Evolutionary conservation across 495 filamentous ascomycete species (phyloP).

Genomic region (Neurospora sp.): DNA sequence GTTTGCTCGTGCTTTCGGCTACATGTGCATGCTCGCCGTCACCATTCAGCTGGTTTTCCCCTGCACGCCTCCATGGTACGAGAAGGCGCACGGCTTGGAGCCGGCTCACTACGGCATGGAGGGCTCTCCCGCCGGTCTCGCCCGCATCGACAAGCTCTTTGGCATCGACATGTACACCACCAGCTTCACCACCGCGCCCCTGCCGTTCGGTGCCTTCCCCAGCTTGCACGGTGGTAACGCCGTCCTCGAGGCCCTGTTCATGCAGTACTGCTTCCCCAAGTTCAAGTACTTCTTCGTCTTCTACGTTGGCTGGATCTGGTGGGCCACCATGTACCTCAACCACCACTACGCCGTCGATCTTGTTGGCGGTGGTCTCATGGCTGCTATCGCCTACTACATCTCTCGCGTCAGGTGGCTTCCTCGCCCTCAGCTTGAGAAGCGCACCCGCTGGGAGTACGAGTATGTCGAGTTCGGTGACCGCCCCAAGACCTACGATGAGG

Average conservation of each 20-base stretch:
- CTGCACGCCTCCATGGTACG: constrained; percentile 93
- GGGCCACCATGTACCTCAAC: constrained; percentile 96
- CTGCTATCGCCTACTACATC: constrained; percentile 70
- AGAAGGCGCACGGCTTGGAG: constrained; percentile 72
- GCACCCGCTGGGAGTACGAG: constrained; percentile 89
- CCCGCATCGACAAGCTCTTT: constrained; percentile 77
- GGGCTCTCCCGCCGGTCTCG: constrained; percentile 78
- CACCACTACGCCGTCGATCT: constrained; percentile 95
- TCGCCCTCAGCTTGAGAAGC: constrained; percentile 69
- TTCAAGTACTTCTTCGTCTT: constrained; percentile 63
- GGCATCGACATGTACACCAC: constrained; percentile 89
- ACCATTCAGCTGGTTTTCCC: constrained; percentile 79
- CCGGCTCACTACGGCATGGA: constrained; percentile 86
- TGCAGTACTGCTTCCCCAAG: constrained; percentile 78
- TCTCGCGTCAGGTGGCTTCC: constrained; percentile 72
- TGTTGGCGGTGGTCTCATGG: constrained; percentile 72
- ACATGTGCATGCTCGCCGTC: constrained; percentile 81
- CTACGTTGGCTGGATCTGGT: constrained; percentile 89
- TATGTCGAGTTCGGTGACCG: constrained; percentile 68
- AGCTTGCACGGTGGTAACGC: constrained; percentile 80
- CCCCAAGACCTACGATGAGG: constrained; percentile 27
- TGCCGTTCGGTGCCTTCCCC: constrained; percentile 93
- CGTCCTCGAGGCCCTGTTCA: constrained; percentile 82
- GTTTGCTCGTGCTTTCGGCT: constrained; percentile 79
- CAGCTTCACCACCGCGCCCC: constrained; percentile 72